phyloP scores from a whole-genome alignment of 768 basidiomycete genomes.

The Podaxis pistillaris region DNA sequence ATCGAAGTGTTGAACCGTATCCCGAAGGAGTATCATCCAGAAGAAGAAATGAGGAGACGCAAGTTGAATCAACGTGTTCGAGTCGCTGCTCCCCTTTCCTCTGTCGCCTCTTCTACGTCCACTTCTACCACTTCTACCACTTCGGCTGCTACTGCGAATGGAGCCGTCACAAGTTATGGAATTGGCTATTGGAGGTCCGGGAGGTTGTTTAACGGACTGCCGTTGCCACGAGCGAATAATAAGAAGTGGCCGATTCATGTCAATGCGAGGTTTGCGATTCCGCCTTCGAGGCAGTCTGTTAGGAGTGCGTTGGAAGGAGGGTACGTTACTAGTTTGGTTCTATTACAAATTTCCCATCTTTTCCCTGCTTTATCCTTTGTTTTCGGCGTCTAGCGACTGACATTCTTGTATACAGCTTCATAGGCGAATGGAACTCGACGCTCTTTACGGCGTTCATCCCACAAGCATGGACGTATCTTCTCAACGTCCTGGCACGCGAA shows the following conservation, averaged over 20 bases:
- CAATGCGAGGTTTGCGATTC: conserved; percentile 46
- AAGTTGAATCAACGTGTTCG: conserved; percentile 2
- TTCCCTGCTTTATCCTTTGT: too few species aligned
- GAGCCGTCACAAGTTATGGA: background rate
- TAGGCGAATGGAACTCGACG: conserved; percentile 47
- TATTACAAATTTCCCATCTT: background rate
- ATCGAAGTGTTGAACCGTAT: background rate
- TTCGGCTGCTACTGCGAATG: background rate
- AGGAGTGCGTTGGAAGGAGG: conserved; percentile 40
- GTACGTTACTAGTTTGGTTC: conserved; percentile 18
- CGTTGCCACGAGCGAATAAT: conserved; percentile 36
- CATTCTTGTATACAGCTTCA: conserved; percentile 28
- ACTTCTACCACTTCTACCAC: background rate
- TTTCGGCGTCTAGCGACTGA: background rate
- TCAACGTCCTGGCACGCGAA: conserved; percentile 27
- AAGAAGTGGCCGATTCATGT: conserved; percentile 41
- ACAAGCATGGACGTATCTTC: conserved; percentile 36
- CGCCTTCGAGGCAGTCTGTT: conserved; percentile 41
- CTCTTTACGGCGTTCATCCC: conserved; percentile 47
- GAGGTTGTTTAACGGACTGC: conserved; percentile 47
- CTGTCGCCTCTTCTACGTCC: background rate
- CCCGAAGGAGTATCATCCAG: background rate
- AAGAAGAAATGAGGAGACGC: conserved; percentile 7
- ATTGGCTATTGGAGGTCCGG: conserved; percentile 23
- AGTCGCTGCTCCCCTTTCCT: conserved; percentile 8